These are phyloP conservation scores for Cyanophora paradoxa DNA, from an alignment of 78 protist genomes.

Conservation along the genomic window DNA sequence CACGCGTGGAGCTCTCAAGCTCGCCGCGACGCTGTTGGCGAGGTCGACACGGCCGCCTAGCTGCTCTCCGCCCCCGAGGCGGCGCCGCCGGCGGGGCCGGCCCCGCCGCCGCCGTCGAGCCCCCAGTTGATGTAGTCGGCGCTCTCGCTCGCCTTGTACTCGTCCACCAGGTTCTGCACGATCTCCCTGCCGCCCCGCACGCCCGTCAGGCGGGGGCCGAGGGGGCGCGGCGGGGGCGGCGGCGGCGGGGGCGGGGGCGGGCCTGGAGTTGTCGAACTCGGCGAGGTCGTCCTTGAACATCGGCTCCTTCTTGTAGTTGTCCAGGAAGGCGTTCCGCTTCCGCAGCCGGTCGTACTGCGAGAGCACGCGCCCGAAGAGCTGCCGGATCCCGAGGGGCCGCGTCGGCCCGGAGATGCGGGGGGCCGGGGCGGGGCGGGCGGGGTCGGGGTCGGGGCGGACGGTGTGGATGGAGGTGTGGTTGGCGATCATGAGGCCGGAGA, in stretches of 20 bases:
- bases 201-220: neutral
- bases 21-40: too few species aligned
- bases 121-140: conserved; percentile 70
- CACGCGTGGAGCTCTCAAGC: too few species aligned
- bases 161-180: conserved; percentile 73
- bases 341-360: conserved; percentile 75
- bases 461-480: conserved; percentile 85
- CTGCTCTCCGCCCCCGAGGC: too few species aligned
- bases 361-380: conserved; percentile 31
- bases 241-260: neutral
- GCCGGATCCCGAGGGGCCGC: neutral
- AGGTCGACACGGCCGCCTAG: too few species aligned
- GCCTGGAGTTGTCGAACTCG: conserved; percentile 82
- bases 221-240: neutral
- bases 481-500: conserved; percentile 98
- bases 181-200: conserved; percentile 19
- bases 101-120: neutral
- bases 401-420: neutral
- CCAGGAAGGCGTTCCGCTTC: conserved; percentile 45
- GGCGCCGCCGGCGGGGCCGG: too few species aligned
- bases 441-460: neutral
- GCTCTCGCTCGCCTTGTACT: conserved; percentile 80
- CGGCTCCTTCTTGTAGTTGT: conserved; percentile 30
- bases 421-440: neutral
- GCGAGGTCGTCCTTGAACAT: conserved; percentile 61